Evolutionary conservation across 495 filamentous ascomycete genomes (phyloP).

Genomic region (Aspergillus biplanus): DNA sequence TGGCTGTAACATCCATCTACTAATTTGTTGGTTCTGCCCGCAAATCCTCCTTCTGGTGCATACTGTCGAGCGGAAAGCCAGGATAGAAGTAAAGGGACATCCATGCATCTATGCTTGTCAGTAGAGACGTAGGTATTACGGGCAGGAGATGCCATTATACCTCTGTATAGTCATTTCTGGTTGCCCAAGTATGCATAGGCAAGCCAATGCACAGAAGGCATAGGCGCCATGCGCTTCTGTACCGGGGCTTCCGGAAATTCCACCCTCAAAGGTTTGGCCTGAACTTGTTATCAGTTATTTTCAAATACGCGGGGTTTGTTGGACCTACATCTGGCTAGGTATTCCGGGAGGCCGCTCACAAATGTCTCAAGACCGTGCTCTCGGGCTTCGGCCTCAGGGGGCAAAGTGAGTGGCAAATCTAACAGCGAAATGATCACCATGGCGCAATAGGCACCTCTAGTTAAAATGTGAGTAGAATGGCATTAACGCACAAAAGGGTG

Average conservation of each 20-base stretch:
- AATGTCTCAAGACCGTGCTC: conserved; percentile 54
- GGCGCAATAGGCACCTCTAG: conserved; percentile 87
- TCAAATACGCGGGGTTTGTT: not conserved
- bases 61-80: conserved; percentile 92
- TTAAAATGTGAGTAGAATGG: conserved; percentile 22
- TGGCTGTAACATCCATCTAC: conserved; percentile 98
- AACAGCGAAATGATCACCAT: conserved; percentile 81
- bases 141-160: conserved; percentile 44
- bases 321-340: conserved; percentile 75
- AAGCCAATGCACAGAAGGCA: conserved; percentile 91
- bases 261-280: conserved; percentile 95
- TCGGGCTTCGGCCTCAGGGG: conserved; percentile 60
- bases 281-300: conserved; percentile 22
- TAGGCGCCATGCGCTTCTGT: conserved; percentile 95
- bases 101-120: conserved; percentile 64
- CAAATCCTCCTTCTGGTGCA: conserved; percentile 87
- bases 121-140: conserved; percentile 7
- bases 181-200: conserved; percentile 77
- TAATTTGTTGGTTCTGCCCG: conserved; percentile 95
- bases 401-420: conserved; percentile 77
- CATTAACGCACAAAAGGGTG: conserved; percentile 1
- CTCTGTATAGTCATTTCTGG: conserved; percentile 70
- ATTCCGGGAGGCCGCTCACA: conserved; percentile 71
- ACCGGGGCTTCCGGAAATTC: conserved; percentile 79
- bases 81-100: conserved; percentile 73